Conservation (phyloP, 192 early-diverging fungal genomes). For the Rhizoclosmatium sp. region DNA sequence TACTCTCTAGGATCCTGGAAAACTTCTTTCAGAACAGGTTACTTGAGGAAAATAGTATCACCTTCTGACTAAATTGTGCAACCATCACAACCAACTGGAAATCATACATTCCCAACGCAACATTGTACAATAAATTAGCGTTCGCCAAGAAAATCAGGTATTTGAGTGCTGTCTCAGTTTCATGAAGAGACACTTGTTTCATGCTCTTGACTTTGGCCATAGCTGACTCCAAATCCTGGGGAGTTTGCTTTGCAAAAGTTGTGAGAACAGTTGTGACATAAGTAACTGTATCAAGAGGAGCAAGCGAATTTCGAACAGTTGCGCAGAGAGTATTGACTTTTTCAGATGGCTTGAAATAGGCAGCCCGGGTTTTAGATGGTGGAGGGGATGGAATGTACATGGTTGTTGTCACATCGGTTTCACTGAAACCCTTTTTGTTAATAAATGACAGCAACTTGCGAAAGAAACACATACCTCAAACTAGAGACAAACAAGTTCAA, state of each 20-base stretch:
- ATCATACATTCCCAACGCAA: constrained; percentile 94
- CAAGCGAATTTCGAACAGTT: constrained; percentile 68
- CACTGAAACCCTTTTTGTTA: constrained; percentile 3
- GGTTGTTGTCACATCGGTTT: constrained; percentile 75
- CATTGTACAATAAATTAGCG: constrained; percentile 86
- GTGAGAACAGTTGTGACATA: constrained; percentile 88
- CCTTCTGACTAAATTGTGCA: constrained; percentile 95
- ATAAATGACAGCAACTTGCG: constrained; percentile 14
- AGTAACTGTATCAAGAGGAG: constrained; percentile 47
- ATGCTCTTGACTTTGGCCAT: constrained; percentile 72
- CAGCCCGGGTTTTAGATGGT: neutral
- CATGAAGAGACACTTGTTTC: constrained; percentile 62
- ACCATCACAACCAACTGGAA: constrained; percentile 91
- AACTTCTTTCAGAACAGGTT: neutral
- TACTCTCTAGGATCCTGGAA: constrained; percentile 91
- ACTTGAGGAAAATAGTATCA: constrained; percentile 7
- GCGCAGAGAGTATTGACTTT: constrained; percentile 85
- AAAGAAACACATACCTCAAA: constrained; percentile 51
- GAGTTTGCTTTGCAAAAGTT: constrained; percentile 79
- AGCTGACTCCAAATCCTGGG: constrained; percentile 83
- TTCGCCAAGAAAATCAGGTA: constrained; percentile 93
- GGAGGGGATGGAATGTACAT: constrained; percentile 67
- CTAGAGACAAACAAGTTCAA: constrained; percentile 90
- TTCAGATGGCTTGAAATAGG: neutral
- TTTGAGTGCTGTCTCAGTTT: constrained; percentile 86